Evolutionary conservation across 2,329 filamentous ascomycete species (phyloP).

Genomic region (Ceratocystis alfenasii): DNA sequence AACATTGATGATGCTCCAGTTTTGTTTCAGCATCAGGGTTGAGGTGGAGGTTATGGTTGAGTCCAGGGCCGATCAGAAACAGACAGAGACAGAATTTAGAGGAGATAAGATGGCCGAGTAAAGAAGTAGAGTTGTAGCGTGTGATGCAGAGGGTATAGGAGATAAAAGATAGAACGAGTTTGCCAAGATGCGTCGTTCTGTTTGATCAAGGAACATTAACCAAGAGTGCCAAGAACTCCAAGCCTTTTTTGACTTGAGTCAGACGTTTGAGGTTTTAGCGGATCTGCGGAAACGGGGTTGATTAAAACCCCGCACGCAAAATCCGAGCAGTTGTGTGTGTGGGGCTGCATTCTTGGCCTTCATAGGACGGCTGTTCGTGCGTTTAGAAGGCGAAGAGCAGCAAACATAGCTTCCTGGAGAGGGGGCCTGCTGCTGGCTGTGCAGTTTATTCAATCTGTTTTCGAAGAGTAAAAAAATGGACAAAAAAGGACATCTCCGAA

Average conservation of each 20-base stretch:
- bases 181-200: neutral
- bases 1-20: neutral
- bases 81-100: neutral
- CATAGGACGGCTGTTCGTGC: too few relatives aligned
- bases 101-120: neutral
- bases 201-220: neutral
- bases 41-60: neutral
- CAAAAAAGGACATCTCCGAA: neutral
- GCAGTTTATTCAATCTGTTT: too few relatives aligned
- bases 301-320: neutral
- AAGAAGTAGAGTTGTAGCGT: neutral
- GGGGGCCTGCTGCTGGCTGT: too few relatives aligned
- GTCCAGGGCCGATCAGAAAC: neutral
- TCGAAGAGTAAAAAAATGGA: too few relatives aligned
- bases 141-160: neutral
- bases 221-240: constrained; percentile 1
- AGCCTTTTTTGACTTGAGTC: neutral
- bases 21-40: neutral
- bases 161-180: neutral
- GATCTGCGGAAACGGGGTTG: neutral
- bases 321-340: neutral
- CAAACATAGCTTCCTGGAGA: too few relatives aligned
- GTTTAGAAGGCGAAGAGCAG: too few relatives aligned
- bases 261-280: neutral
- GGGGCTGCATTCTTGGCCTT: too few relatives aligned